phyloP scores from a whole-genome alignment of 2,329 filamentous ascomycete species.

The Alternaria arbusti region DNA sequence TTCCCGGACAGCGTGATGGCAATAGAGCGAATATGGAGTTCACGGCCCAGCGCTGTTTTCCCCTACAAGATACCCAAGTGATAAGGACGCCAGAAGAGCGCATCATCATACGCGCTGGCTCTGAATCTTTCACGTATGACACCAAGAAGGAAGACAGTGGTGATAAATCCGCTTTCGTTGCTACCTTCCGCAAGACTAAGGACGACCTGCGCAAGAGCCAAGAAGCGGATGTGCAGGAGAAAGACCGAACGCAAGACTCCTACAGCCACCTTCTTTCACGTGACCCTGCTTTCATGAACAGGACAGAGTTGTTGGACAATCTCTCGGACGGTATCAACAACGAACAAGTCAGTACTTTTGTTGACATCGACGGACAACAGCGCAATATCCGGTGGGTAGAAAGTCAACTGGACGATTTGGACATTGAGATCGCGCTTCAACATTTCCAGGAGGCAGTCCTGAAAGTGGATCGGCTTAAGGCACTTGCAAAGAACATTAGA shows the following conservation, averaged over 20 bases:
- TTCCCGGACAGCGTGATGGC: constrained; percentile 54
- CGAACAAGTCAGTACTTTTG: constrained; percentile 75
- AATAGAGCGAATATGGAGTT: constrained; percentile 65
- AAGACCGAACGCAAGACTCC: constrained; percentile 81
- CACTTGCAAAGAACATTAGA: constrained; percentile 78
- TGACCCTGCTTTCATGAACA: constrained; percentile 77
- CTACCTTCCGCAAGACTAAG: constrained; percentile 89
- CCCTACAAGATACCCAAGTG: constrained; percentile 88
- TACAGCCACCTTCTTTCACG: constrained; percentile 85
- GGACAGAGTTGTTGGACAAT: constrained; percentile 79
- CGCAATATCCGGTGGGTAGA: constrained; percentile 97
- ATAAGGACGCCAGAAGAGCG: constrained; percentile 71
- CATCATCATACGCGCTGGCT: constrained; percentile 88
- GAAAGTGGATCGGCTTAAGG: constrained; percentile 83
- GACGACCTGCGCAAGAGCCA: constrained; percentile 88
- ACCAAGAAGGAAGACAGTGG: constrained; percentile 80
- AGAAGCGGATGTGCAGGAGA: constrained; percentile 85
- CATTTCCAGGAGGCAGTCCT: constrained; percentile 83
- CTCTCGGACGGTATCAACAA: constrained; percentile 72
- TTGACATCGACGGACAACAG: constrained; percentile 95
- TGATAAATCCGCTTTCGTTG: constrained; percentile 80
- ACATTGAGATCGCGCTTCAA: constrained; percentile 94
- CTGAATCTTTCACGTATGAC: constrained; percentile 92
- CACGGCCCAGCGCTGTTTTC: constrained; percentile 93
- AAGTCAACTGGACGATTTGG: constrained; percentile 90